These are phyloP conservation scores for Suillus clintonianus DNA, from an alignment of 768 basidiomycete genomes.

Conservation along the genomic window DNA sequence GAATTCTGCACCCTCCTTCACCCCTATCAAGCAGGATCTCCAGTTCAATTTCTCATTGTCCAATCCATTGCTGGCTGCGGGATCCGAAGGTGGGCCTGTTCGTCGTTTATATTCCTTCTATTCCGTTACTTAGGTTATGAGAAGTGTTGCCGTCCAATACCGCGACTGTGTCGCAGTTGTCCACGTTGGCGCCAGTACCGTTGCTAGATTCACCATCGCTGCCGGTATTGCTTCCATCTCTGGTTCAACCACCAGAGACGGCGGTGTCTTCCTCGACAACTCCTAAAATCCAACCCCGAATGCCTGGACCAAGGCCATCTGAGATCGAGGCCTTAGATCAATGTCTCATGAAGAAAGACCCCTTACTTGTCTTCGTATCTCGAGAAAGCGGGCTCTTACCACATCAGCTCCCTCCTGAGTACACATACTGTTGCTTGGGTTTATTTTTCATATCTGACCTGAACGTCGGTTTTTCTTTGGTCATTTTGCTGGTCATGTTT, in stretches of 20 bases:
- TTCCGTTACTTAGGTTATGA: neutral
- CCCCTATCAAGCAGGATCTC: neutral
- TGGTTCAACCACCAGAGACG: neutral
- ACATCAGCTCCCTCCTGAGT: constrained; percentile 34
- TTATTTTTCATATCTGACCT: constrained; percentile 45
- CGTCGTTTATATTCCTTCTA: neutral
- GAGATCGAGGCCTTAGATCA: constrained; percentile 47
- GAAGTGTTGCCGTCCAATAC: neutral
- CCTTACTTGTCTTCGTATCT: constrained; percentile 44
- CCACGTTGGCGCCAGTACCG: neutral
- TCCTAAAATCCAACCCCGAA: neutral
- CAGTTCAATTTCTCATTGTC: neutral
- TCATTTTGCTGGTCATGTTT: constrained; percentile 3
- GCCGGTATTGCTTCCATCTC: neutral
- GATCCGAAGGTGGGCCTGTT: neutral
- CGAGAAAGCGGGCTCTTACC: constrained; percentile 30
- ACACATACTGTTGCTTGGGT: constrained; percentile 46
- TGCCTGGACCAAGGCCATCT: constrained; percentile 29
- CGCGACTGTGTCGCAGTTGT: neutral
- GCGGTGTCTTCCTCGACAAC: neutral
- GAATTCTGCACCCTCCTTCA: neutral
- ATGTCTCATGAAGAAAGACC: constrained; percentile 37
- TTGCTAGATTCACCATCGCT: too few relatives aligned
- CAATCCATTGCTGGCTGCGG: neutral
- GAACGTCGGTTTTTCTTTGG: constrained; percentile 26